Conservation (phyloP, 2,329 filamentous ascomycete species). For the Lasiodiplodia theobromae region DNA sequence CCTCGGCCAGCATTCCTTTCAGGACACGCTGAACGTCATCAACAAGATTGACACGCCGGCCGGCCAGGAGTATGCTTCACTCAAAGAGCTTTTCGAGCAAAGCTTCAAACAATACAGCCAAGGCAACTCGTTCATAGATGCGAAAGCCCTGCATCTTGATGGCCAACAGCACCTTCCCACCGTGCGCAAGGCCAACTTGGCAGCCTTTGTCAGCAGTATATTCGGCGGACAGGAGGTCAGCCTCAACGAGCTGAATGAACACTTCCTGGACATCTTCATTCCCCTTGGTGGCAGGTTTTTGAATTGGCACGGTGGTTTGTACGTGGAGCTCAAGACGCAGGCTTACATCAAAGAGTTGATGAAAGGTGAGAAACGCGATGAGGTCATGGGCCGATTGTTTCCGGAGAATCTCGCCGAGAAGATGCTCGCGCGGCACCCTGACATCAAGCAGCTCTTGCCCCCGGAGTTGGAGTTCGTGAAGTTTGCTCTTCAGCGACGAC, state of each 20-base stretch:
- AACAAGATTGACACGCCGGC: conserved; percentile 62
- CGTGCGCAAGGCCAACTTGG: conserved; percentile 69
- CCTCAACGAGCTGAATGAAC: conserved; percentile 68
- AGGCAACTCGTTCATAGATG: conserved; percentile 63
- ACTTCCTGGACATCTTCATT: conserved; percentile 70
- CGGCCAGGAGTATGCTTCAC: conserved; percentile 67
- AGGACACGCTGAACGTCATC: conserved; percentile 64
- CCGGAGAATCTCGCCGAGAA: conserved; percentile 63
- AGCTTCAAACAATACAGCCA: conserved; percentile 65
- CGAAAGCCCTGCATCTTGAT: conserved; percentile 64
- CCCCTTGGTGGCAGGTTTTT: conserved; percentile 64
- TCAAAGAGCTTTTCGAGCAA: conserved; percentile 69
- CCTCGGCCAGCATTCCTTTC: conserved; percentile 63
- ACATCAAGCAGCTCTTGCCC: conserved; percentile 60
- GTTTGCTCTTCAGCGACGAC: conserved; percentile 50
- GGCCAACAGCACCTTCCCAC: conserved; percentile 39
- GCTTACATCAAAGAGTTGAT: conserved; percentile 61
- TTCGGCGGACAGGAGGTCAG: conserved; percentile 70
- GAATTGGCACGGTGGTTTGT: conserved; percentile 67
- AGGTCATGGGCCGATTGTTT: conserved; percentile 67
- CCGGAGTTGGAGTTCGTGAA: conserved; percentile 64
- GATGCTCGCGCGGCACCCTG: conserved; percentile 62
- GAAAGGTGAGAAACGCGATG: conserved; percentile 59
- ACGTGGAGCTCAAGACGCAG: conserved; percentile 71
- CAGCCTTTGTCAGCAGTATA: conserved; percentile 69